These are phyloP conservation scores for Aspergillus mulundensis DNA, from an alignment of 495 filamentous ascomycete species.

Conservation along the genomic window DNA sequence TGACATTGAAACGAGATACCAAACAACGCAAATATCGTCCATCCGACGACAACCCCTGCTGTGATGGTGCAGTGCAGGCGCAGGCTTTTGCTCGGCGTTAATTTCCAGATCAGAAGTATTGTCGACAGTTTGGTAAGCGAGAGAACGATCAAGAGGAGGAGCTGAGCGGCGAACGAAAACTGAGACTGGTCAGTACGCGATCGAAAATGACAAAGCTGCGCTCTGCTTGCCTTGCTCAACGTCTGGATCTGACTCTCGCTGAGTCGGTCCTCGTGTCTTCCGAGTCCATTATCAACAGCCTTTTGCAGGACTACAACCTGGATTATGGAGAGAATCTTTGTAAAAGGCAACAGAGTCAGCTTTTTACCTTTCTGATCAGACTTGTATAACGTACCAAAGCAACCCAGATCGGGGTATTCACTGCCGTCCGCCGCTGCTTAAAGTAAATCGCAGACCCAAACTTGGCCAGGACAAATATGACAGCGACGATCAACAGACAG, in stretches of 20 bases:
- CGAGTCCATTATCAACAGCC: conserved; percentile 25
- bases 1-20: conserved; percentile 26
- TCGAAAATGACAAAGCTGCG: neutral
- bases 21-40: conserved; percentile 22
- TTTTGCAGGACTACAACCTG: conserved; percentile 25
- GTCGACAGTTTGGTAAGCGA: conserved; percentile 26
- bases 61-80: conserved; percentile 16
- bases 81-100: conserved; percentile 22
- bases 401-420: conserved; percentile 30
- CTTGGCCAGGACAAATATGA: conserved; percentile 25
- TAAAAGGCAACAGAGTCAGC: conserved; percentile 28
- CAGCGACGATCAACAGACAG: conserved; percentile 21
- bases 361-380: neutral
- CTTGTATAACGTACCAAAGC: conserved; percentile 20
- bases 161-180: conserved; percentile 24
- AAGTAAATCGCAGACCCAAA: conserved; percentile 24
- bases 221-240: conserved; percentile 17
- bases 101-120: conserved; percentile 23
- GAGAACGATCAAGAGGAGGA: conserved; percentile 25
- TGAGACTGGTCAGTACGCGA: neutral
- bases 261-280: conserved; percentile 19
- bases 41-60: conserved; percentile 11
- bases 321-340: conserved; percentile 21
- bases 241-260: conserved; percentile 14
- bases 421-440: conserved; percentile 24